Base-by-base conservation (phyloP, 1,284 basidiomycete species). In the Sphagnurus paluster region DNA sequence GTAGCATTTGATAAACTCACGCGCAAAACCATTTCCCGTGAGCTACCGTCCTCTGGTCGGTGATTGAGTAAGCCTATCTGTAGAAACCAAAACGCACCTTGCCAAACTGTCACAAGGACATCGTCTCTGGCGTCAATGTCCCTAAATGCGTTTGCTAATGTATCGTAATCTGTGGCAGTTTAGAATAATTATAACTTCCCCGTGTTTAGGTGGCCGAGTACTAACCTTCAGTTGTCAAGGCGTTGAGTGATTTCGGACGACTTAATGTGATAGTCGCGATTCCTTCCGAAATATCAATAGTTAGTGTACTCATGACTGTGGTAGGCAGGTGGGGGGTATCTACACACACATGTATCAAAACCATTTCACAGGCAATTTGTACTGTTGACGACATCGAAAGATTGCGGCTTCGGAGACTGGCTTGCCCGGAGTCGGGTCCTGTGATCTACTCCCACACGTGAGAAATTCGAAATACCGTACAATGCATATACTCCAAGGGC, bases 191-290 rank as follows among this genome's bases (percentile, higher is more conserved):
- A 36, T 14, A 17, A 24, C 17, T 13, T 17, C 25, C 4, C 2
- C 21, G 14, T 17, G n/a, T 28, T 26, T 17, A 21, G 50, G n/a
- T 13, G 20, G 35, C 32, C 21, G 34, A 37, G 16, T 33, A 33
- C 30, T 33, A 36, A 82, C 84, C 83, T 68, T 74, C 72, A 11
- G 64, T 44, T 3, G 75, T 81, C 36, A 87, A 64, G 1, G 85
- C 80, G 56, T 87, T 87, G 34, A 84, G 62, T 4, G 72, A 69
- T 44, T 66, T 64, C 2, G 84, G 82, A 16, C 80, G 72, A 49
- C 83, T 79, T 40, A 87, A 69, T 1, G 82, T 83, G 49, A 87
- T 80, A 1, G 82, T 86, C 9, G 85, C 85, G 49, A 87, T 84
- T 14, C 75, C 70, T 44, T 77, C 69, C 10, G 72, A 71, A 42